Base-by-base conservation (phyloP, 306 rosid genomes). In the Rubus parviflorus region DNA sequence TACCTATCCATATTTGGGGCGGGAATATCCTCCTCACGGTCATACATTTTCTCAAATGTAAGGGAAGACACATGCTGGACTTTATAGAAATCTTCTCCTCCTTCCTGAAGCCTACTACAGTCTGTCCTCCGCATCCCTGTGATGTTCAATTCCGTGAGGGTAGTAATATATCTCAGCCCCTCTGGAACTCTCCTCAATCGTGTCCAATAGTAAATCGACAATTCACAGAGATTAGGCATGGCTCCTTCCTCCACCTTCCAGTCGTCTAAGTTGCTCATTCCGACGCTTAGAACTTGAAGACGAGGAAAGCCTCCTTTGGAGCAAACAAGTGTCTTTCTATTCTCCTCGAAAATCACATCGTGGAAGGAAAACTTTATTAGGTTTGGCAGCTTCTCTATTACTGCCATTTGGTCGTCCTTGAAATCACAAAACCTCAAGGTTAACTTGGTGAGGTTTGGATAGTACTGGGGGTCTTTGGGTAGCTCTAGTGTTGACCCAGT, bases 31-130 rank as follows among this genome's bases (percentile, higher is more conserved):
- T 42, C 46, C 46, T 42, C 46, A 42, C 7, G 8, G 8, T 42
- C 6, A 0, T 5, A 42, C 6, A 42, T 42, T 5, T 42, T 42
- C 46, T 3, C 7, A 68, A n/a, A 2, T 68, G 45, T 17, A 45
- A 68, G 25, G 11, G 85, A 84, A 49, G 90, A 87, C 48, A 88
- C 90, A 71, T 88, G 92, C 20, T 84, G 75, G 38, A 86, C 85
- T 78, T 78, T 82, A 72, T 73, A 68, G 68, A 82, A 84, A 74
- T 86, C 90, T 64, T 82, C 87, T 54, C 90, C 88, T 46, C 56
- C 78, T 76, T 68, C 52, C 68, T 13, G 84, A 41, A 89, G 68
- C 62, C 78, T 83, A 13, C 54, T 81, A 42, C 76, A 79, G 77
- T 80, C 80, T 53, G 81, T 68, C 37, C 47, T 73, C 13, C 75